A percentile compares a stretch with the other conserved stretches of the same genome.
phyloP scores from a whole-genome alignment of 768 basidiomycete species.

The Thelephora ganbajun region DNA sequence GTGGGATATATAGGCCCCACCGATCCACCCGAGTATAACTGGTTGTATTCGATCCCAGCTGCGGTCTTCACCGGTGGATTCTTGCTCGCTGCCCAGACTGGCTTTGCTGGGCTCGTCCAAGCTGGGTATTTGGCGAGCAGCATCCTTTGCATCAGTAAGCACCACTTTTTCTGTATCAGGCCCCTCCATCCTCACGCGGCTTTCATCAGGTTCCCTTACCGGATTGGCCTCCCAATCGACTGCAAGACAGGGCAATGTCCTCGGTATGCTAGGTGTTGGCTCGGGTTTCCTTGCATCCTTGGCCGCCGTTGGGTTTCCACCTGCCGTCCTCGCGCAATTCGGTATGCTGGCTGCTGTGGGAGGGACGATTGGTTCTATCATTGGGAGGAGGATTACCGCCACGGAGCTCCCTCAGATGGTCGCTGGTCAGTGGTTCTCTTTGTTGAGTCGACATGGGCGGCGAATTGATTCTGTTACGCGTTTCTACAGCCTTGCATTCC shows the following conservation, averaged over 20 bases:
- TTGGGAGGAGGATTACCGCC: conserved; percentile 74
- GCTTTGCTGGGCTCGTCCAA: conserved; percentile 76
- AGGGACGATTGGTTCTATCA: conserved; percentile 49
- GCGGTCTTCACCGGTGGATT: conserved; percentile 76
- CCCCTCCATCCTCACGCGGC: not conserved
- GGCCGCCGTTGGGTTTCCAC: conserved; percentile 70
- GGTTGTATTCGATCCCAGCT: conserved; percentile 70
- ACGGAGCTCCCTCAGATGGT: conserved; percentile 83
- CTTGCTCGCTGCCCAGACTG: conserved; percentile 68
- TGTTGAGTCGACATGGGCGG: not conserved
- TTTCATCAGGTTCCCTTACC: conserved; percentile 51
- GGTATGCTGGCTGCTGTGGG: conserved; percentile 67
- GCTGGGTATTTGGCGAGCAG: conserved; percentile 80
- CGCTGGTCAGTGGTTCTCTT: conserved; percentile 14
- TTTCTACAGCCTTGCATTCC: conserved; percentile 48
- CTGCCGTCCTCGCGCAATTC: conserved; percentile 65
- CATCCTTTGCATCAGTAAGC: conserved; percentile 67
- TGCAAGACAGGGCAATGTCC: conserved; percentile 75
- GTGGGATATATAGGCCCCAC: conserved; percentile 38
- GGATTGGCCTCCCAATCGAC: conserved; percentile 69
- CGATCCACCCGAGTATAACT: conserved; percentile 82
- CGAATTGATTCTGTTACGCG: not conserved
- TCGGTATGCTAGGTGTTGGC: conserved; percentile 78
- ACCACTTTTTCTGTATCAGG: not conserved
- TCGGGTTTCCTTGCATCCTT: conserved; percentile 74